A percentile compares a stretch with the other conserved stretches of the same genome.
Conservation (phyloP, 352 stramenopile species). For the Phytophthora capsici region DNA sequence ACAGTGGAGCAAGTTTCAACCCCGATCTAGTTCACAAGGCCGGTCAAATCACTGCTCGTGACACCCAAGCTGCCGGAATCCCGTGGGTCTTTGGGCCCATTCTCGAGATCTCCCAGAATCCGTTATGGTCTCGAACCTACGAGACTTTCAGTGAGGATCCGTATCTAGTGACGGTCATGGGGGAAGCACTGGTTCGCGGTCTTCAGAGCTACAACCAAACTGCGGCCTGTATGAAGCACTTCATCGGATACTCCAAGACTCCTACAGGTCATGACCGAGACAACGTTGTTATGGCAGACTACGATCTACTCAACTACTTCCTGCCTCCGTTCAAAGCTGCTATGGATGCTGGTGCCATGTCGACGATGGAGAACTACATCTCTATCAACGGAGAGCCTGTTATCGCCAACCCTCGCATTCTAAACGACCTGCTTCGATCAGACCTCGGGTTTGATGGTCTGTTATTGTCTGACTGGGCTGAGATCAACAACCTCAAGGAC, state of each 20-base stretch:
- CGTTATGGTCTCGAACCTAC: conserved; percentile 87
- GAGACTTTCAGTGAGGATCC: conserved; percentile 94
- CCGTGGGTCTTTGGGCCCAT: conserved; percentile 91
- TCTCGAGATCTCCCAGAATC: conserved; percentile 81
- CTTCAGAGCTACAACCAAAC: conserved; percentile 73
- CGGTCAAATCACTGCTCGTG: conserved; percentile 71
- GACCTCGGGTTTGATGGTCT: conserved; percentile 85
- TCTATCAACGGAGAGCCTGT: conserved; percentile 91
- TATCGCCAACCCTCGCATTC: conserved; percentile 72
- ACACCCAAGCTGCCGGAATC: conserved; percentile 86
- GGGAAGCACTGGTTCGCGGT: conserved; percentile 64
- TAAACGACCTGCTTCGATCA: conserved; percentile 74
- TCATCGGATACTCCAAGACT: conserved; percentile 84
- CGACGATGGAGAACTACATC: conserved; percentile 94
- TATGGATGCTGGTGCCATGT: conserved; percentile 73
- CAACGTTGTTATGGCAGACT: conserved; percentile 70
- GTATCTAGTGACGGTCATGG: conserved; percentile 78
- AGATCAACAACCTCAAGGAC: conserved; percentile 86
- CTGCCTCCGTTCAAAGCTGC: conserved; percentile 80
- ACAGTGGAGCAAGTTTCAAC: conserved; percentile 89
- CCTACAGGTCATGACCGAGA: conserved; percentile 79
- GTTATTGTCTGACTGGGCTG: conserved; percentile 89
- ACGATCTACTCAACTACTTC: conserved; percentile 84
- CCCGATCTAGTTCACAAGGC: conserved; percentile 61
- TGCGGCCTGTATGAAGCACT: conserved; percentile 88